A percentile compares a stretch with the other conserved stretches of the same genome.
These are phyloP conservation scores for Nicotiana tabacum DNA, from an alignment of 257 asterid genomes.

Conservation along the genomic window DNA sequence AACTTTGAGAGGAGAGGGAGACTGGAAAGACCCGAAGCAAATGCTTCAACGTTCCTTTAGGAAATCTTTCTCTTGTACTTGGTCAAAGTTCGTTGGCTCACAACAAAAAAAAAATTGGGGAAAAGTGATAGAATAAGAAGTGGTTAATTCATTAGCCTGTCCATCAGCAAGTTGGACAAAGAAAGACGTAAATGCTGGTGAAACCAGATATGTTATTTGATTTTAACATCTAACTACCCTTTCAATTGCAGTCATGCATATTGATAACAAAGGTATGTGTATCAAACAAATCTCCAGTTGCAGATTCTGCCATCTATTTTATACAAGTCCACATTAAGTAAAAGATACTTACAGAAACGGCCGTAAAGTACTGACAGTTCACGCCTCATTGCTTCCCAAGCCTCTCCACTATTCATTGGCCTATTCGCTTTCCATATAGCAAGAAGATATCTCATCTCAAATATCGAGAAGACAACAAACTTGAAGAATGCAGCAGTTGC, in stretches of 20 bases:
- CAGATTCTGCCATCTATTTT: not conserved
- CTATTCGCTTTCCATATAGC: slow-evolving; percentile 97
- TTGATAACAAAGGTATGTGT: not conserved
- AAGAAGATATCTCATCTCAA: slow-evolving; percentile 97
- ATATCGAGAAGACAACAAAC: slow-evolving; percentile 94
- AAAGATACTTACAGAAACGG: slow-evolving; percentile 78
- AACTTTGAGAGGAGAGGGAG: not conserved
- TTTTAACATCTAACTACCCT: not conserved
- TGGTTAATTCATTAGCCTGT: not conserved
- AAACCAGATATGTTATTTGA: not conserved
- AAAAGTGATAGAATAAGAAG: not conserved
- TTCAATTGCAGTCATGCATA: not conserved
- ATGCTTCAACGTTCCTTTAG: not conserved
- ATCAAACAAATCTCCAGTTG: not conserved
- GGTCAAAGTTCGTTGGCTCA: not conserved
- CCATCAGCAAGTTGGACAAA: not conserved
- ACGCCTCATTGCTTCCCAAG: slow-evolving; percentile 97
- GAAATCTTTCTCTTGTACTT: not conserved
- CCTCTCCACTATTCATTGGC: slow-evolving; percentile 72
- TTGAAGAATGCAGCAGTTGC: slow-evolving; percentile 99
- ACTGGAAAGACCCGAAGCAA: not conserved
- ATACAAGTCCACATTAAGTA: not conserved
- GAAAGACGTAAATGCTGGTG: not conserved
- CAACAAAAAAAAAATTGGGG: not conserved
- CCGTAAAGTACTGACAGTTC: slow-evolving; percentile 92